These are phyloP conservation scores for Xylaria sp. DNA, from an alignment of 2,329 filamentous ascomycete genomes.

Conservation along the genomic window DNA sequence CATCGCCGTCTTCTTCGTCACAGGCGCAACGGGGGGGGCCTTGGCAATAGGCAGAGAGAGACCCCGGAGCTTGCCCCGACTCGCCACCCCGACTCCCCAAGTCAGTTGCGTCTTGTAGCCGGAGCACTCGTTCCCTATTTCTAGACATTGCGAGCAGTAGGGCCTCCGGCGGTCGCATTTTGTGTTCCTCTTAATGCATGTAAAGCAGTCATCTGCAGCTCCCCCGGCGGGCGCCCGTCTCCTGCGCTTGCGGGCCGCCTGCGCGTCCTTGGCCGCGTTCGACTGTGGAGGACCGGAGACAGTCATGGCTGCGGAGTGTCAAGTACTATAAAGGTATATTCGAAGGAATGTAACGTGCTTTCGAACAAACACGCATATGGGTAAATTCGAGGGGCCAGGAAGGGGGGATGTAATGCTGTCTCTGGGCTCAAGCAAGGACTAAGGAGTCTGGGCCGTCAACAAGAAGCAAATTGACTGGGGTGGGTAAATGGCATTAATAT, in stretches of 20 bases:
- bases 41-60: conserved; percentile 79
- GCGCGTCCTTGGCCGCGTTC: conserved; percentile 61
- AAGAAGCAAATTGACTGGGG: conserved; percentile 53
- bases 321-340: conserved; percentile 38
- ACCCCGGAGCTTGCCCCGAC: conserved; percentile 91
- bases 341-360: conserved; percentile 44
- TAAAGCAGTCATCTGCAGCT: conserved; percentile 94
- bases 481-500: conserved; percentile 59
- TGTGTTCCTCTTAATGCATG: conserved; percentile 83
- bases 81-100: conserved; percentile 95
- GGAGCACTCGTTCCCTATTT: conserved; percentile 90
- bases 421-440: conserved; percentile 45
- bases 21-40: conserved; percentile 64
- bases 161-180: conserved; percentile 92
- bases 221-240: conserved; percentile 89
- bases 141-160: conserved; percentile 94
- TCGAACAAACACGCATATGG: conserved; percentile 44
- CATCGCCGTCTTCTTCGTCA: conserved; percentile 60
- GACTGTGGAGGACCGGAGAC: conserved; percentile 59
- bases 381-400: conserved; percentile 41
- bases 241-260: conserved; percentile 75
- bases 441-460: conserved; percentile 48
- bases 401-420: conserved; percentile 26
- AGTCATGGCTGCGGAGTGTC: conserved; percentile 56
- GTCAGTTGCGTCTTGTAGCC: conserved; percentile 97